A percentile compares a stretch with the other conserved stretches of the same genome.
These are phyloP conservation scores for Boletus rubescentipes DNA, from an alignment of 768 basidiomycete genomes.

Conservation along the genomic window DNA sequence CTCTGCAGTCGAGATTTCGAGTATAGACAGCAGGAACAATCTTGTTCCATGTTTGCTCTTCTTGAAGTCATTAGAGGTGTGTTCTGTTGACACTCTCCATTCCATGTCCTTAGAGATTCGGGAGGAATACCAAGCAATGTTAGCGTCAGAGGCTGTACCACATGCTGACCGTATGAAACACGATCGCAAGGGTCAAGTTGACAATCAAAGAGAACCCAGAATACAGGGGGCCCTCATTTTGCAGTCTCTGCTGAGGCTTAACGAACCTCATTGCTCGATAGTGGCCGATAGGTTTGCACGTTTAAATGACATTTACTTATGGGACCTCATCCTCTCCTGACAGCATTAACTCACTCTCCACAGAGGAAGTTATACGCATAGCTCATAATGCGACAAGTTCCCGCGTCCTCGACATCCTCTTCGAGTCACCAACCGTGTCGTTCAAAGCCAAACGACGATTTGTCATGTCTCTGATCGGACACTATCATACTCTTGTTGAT, in stretches of 20 bases:
- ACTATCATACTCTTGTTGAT: conserved; percentile 79
- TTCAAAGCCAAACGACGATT: conserved; percentile 67
- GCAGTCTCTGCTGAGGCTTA: conserved; percentile 75
- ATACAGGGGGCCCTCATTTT: conserved; percentile 84
- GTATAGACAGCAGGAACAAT: conserved; percentile 45
- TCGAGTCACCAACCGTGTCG: conserved; percentile 67
- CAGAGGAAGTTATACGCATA: conserved; percentile 57
- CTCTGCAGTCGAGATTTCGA: conserved; percentile 55
- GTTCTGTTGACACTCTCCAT: conserved; percentile 8
- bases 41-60: conserved; percentile 70
- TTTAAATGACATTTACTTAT: background rate
- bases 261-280: conserved; percentile 61
- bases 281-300: conserved; percentile 65
- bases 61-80: conserved; percentile 50
- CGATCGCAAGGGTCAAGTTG: conserved; percentile 16
- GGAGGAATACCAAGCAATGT: conserved; percentile 24
- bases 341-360: conserved; percentile 59
- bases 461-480: conserved; percentile 71
- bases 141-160: conserved; percentile 7
- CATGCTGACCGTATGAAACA: conserved; percentile 13
- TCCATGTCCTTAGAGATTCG: conserved; percentile 1
- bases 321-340: conserved; percentile 6
- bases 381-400: conserved; percentile 69
- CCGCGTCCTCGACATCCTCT: conserved; percentile 74
- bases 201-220: conserved; percentile 57